Conservation (phyloP, 192 early-diverging fungal species). For the Geosiphon pyriformis region DNA sequence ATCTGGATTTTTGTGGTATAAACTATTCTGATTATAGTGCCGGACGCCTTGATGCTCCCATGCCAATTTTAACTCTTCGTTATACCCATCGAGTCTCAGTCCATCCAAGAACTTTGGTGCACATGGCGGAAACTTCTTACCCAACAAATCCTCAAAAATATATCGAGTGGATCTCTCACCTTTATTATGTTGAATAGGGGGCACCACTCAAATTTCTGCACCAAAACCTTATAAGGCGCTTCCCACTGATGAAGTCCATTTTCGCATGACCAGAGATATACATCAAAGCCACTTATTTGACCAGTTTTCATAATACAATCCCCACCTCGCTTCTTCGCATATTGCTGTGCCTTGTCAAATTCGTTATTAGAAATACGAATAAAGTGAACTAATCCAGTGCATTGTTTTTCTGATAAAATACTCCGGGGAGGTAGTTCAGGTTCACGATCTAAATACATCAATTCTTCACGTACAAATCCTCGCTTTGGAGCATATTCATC, state of each 20-base stretch:
- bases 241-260: conserved; percentile 1
- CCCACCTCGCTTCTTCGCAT: conserved; percentile 9
- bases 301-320: conserved; percentile 11
- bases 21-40: neutral
- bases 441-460: neutral
- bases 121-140: conserved; percentile 9
- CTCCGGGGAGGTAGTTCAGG: conserved; percentile 1
- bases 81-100: neutral
- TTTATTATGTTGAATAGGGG: neutral
- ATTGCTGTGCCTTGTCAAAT: conserved; percentile 8
- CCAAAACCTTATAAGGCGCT: neutral
- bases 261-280: conserved; percentile 10
- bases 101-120: neutral
- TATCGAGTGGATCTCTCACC: neutral
- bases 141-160: neutral
- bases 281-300: neutral
- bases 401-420: conserved; percentile 13
- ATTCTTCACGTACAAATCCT: conserved; percentile 1
- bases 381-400: conserved; percentile 16
- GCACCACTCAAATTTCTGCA: conserved; percentile 8
- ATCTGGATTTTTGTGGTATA: neutral
- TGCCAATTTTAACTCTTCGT: conserved; percentile 10
- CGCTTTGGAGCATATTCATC: neutral
- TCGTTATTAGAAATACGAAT: conserved; percentile 14
- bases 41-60: neutral